Evolutionary conservation across 2,329 filamentous ascomycete species (phyloP).

Genomic region (Fusarium sp.): DNA sequence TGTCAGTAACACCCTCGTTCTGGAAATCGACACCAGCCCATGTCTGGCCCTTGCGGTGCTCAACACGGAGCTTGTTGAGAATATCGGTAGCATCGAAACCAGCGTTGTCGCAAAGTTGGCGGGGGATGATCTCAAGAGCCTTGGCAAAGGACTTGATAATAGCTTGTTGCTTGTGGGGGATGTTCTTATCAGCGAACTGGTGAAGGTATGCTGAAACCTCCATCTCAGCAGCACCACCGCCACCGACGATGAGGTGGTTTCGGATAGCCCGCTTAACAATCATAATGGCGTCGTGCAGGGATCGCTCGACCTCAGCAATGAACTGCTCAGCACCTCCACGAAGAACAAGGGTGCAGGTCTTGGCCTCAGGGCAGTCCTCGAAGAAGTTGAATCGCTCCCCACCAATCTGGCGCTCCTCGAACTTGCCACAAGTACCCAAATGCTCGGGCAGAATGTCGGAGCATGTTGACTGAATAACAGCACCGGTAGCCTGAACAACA

Average conservation of each 20-base stretch:
- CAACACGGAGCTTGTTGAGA: conserved; percentile 93
- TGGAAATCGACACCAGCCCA: conserved; percentile 98
- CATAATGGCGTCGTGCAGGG: conserved; percentile 99
- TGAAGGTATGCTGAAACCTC: conserved; percentile 95
- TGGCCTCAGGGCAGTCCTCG: conserved; percentile 92
- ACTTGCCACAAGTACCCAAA: conserved; percentile 87
- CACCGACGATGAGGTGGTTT: conserved; percentile 93
- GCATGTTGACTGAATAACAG: conserved; percentile 93
- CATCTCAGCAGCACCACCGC: conserved; percentile 96
- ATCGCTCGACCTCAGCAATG: conserved; percentile 97
- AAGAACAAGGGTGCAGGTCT: conserved; percentile 95
- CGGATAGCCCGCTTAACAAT: conserved; percentile 98
- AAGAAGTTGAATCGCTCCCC: conserved; percentile 99
- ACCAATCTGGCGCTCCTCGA: conserved; percentile 97
- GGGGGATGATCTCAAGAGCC: conserved; percentile 94
- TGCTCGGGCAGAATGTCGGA: conserved; percentile 92
- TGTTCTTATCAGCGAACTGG: conserved; percentile 89
- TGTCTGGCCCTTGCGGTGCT: conserved; percentile 90
- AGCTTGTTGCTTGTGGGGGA: conserved; percentile 93
- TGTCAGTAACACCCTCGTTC: conserved; percentile 91
- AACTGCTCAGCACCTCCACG: conserved; percentile 98
- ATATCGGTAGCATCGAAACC: conserved; percentile 99
- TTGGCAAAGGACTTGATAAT: conserved; percentile 99
- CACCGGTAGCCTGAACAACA: conserved; percentile 93
- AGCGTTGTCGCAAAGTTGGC: conserved; percentile 97